Conservation (phyloP, 2,329 filamentous ascomycete genomes). For the Elsinoe fawcettii region DNA sequence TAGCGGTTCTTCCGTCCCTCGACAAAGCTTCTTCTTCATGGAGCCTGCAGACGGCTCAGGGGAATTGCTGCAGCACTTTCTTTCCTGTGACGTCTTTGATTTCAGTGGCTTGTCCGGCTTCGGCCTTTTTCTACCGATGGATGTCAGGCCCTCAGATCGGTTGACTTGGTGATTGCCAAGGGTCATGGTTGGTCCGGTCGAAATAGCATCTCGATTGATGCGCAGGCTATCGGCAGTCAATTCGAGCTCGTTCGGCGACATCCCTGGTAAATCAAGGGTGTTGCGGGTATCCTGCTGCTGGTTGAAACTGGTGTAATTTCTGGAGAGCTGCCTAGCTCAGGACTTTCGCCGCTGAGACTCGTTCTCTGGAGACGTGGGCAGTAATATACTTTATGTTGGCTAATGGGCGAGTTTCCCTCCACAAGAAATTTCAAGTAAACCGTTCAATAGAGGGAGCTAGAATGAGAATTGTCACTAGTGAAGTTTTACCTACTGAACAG, state of each 20-base stretch:
- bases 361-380: conserved; percentile 41
- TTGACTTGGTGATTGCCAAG: too few species aligned
- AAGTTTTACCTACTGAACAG: neutral
- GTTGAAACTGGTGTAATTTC: too few species aligned
- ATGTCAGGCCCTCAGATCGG: too few species aligned
- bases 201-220: too few species aligned
- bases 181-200: too few species aligned
- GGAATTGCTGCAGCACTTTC: conserved; percentile 35
- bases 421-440: too few species aligned
- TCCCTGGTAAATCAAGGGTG: too few species aligned
- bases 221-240: too few species aligned
- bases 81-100: conserved; percentile 25
- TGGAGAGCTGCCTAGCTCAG: neutral
- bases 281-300: too few species aligned
- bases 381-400: conserved; percentile 36
- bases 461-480: neutral
- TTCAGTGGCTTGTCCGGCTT: conserved; percentile 24
- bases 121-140: neutral
- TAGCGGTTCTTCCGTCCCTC: conserved; percentile 29
- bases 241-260: too few species aligned
- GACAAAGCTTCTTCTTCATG: conserved; percentile 38
- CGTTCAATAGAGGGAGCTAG: neutral
- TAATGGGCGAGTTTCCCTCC: neutral
- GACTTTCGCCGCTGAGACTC: conserved; percentile 22
- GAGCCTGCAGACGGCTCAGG: conserved; percentile 31